Evolutionary conservation across 192 early-diverging fungal genomes (phyloP).

Genomic region (Globomyces pollinis-pini): DNA sequence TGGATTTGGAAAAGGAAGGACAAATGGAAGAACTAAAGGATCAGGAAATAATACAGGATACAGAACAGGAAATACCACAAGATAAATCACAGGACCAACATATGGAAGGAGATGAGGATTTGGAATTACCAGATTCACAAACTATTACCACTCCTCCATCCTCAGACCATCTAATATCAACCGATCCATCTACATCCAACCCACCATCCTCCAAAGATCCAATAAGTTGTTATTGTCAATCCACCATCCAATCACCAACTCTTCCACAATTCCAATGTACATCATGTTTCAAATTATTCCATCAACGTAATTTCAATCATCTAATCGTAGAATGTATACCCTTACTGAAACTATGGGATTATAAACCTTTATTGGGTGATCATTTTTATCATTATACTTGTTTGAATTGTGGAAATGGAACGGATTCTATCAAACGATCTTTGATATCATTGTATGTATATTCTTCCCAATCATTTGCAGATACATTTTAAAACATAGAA

Average conservation of each 20-base stretch:
- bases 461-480: neutral
- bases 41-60: no score
- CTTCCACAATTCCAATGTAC: conserved; percentile 11
- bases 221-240: neutral
- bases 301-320: conserved; percentile 21
- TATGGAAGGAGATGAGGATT: neutral
- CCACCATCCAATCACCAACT: neutral
- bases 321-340: conserved; percentile 41
- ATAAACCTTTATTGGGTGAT: conserved; percentile 55
- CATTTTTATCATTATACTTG: conserved; percentile 63
- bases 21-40: no score
- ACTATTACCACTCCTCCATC: neutral
- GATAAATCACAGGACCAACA: no score
- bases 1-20: no score
- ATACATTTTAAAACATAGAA: neutral
- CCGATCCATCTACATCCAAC: neutral
- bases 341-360: conserved; percentile 41
- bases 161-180: neutral
- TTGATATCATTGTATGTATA: conserved; percentile 38
- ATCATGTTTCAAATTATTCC: conserved; percentile 18
- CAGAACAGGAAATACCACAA: no score
- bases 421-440: conserved; percentile 50
- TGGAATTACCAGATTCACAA: neutral
- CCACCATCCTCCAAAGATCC: neutral
- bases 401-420: conserved; percentile 41